Evolutionary conservation across 1,284 basidiomycete genomes (phyloP).

Genomic region (Rhizoctonia solani): DNA sequence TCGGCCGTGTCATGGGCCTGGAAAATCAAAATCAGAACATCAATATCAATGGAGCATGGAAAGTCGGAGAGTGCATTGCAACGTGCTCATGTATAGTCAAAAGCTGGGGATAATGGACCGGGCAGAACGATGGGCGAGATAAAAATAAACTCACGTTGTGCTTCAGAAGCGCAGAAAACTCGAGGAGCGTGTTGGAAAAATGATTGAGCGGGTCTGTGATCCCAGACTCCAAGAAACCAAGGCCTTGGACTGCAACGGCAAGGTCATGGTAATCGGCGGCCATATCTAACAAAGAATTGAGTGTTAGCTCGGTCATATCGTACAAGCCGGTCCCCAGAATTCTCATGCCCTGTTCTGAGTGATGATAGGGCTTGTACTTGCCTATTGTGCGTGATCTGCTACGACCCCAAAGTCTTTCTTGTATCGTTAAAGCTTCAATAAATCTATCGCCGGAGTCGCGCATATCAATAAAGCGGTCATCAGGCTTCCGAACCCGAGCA

Average conservation of each 20-base stretch:
- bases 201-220: constrained; percentile 96
- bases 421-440: constrained; percentile 82
- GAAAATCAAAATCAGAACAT: neutral
- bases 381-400: constrained; percentile 80
- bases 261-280: constrained; percentile 96
- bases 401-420: constrained; percentile 80
- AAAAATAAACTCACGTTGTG: constrained; percentile 62
- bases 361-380: constrained; percentile 54
- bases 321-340: neutral
- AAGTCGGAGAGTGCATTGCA: constrained; percentile 32
- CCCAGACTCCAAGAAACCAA: constrained; percentile 96
- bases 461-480: constrained; percentile 93
- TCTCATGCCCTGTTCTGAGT: neutral
- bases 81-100: neutral
- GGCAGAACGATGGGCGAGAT: neutral
- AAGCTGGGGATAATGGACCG: neutral
- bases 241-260: constrained; percentile 91
- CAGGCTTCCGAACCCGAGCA: constrained; percentile 92
- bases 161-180: constrained; percentile 85
- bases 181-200: constrained; percentile 91
- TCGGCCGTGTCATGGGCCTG: constrained; percentile 86
- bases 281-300: constrained; percentile 70
- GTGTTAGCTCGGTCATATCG: neutral
- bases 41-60: constrained; percentile 10
- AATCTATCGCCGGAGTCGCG: constrained; percentile 90